Base-by-base conservation (phyloP, 352 stramenopile genomes). In the Plasmopara muralis region DNA sequence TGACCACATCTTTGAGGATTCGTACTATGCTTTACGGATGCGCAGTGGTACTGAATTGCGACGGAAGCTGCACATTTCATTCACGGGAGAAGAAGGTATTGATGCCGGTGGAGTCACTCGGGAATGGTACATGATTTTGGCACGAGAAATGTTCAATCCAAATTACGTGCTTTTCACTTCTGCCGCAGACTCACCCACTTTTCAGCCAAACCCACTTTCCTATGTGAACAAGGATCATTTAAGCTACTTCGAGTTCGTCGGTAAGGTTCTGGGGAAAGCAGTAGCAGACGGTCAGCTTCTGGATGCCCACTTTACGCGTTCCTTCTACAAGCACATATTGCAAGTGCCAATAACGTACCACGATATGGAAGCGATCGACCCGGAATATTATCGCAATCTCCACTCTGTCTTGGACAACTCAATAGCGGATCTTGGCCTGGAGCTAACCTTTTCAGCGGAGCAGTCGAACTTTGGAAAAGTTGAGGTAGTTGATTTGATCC, bases 121-220 rank as follows among this genome's bases (percentile, higher is more conserved):
- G 42, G 97, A 99, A 78, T 99, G 97, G 77, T 97, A 99, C 71
- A 95, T 94, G 58, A 98, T 99, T 68, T 69, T 99, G 29, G 95
- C 96, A 4, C 97, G 97, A 58, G 96, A 99, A 70, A 99, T 99
- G 61, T 99, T 99, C 76, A 99, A 99, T 70, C 95, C 97, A 43
- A 98, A 99, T 68, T 99, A 99, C 72, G 96, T 97, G 50, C 71
- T 99, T 1, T 99, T 99, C 75, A 99, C 95, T 39, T 97, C 95
- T 15, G 97, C 96, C 4, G 95, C 97, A 18, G 97, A 99, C 74
- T 98, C 96, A 9, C 96, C 94, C 43, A 99, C 97, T 8, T 99
- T 99, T 72, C 97, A 99, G 67, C 97, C 97, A 5, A 99, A 99
- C 68, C 95, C 96, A 45, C 83, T 98, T 33, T 99, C 95, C 47